A percentile compares a stretch with the other conserved stretches of the same genome.
Conservation (phyloP, 148 eudicot genomes). For the Polygonum aviculare region DNA sequence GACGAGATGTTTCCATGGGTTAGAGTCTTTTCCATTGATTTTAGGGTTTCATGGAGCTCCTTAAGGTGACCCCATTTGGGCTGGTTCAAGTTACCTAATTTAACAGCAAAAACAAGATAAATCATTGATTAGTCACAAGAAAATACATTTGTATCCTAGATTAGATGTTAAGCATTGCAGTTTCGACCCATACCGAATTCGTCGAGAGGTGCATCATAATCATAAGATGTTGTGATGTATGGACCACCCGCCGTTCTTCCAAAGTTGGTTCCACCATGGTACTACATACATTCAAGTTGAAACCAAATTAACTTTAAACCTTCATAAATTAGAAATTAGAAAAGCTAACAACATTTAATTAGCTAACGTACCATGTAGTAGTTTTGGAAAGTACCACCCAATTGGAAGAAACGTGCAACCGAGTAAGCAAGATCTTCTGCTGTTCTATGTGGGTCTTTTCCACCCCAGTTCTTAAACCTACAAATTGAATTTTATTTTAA, state of each 20-base stretch:
- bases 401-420: slow-evolving; percentile 31
- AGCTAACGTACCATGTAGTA: slow-evolving; percentile 30
- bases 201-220: slow-evolving; percentile 42
- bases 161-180: neutral
- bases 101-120: neutral
- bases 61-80: slow-evolving; percentile 38
- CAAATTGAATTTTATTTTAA: neutral
- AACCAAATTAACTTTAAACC: neutral
- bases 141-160: neutral
- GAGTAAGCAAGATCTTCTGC: slow-evolving; percentile 34
- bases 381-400: slow-evolving; percentile 26
- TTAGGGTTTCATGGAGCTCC: slow-evolving; percentile 21
- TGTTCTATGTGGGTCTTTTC: slow-evolving; percentile 22
- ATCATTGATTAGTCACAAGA: neutral
- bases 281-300: slow-evolving; percentile 16
- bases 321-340: neutral
- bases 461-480: slow-evolving; percentile 35
- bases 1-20: slow-evolving; percentile 13
- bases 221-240: slow-evolving; percentile 38
- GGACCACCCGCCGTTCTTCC: slow-evolving; percentile 43
- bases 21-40: slow-evolving; percentile 18
- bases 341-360: neutral
- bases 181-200: slow-evolving; percentile 15
- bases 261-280: slow-evolving; percentile 54
- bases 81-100: slow-evolving; percentile 17